Evolutionary conservation across 345 rosid genomes (phyloP).

Genomic region (Euclidium syriacum): DNA sequence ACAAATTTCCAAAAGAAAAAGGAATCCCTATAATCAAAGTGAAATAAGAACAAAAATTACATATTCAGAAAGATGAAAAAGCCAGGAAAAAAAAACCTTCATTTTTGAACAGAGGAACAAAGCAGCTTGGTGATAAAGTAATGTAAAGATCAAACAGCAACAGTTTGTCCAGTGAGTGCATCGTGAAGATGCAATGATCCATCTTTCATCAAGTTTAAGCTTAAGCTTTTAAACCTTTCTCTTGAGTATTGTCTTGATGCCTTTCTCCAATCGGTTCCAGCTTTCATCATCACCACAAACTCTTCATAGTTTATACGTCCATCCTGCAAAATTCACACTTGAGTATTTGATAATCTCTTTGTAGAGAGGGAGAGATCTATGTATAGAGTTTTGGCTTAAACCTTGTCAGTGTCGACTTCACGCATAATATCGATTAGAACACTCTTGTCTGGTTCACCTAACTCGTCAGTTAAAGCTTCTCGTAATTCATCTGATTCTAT

Average conservation of each 20-base stretch:
- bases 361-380: not conserved
- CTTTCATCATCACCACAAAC: conserved; percentile 95
- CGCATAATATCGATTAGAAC: conserved; percentile 80
- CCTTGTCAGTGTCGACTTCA: conserved; percentile 98
- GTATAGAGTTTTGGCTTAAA: conserved; percentile 3
- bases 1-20: conserved; percentile 13
- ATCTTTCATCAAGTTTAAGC: conserved; percentile 91
- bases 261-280: conserved; percentile 99
- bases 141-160: conserved; percentile 43
- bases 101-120: conserved; percentile 3
- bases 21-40: conserved; percentile 21
- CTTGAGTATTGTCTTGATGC: conserved; percentile 96
- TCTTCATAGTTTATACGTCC: conserved; percentile 86
- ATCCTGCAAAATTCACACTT: conserved; percentile 41
- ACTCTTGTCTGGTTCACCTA: conserved; percentile 54
- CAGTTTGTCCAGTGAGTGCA: conserved; percentile 68
- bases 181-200: conserved; percentile 92
- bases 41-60: conserved; percentile 17
- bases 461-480: conserved; percentile 67
- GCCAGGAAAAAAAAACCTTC: not conserved
- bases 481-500: conserved; percentile 71
- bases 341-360: not conserved
- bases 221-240: conserved; percentile 95
- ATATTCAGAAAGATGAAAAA: not conserved
- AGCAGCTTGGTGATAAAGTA: conserved; percentile 1